Conservation (phyloP, 1,139 yeast species). For the Debaryomyces sp. region DNA sequence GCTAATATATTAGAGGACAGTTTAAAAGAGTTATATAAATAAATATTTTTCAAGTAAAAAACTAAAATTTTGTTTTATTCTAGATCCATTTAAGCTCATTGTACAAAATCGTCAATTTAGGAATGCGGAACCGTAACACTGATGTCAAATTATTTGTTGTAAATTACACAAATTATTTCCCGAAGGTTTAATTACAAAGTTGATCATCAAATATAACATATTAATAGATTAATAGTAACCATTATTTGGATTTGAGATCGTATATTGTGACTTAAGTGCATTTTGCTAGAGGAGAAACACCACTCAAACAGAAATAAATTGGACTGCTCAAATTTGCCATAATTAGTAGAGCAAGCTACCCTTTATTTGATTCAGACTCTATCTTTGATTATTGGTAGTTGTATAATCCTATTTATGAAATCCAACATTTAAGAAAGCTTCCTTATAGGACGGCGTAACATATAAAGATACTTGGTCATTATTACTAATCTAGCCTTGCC, state of each 20-base stretch:
- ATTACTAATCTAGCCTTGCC: background rate
- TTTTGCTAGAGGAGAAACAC: background rate
- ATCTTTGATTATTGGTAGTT: background rate
- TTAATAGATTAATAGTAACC: background rate
- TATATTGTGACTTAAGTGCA: background rate
- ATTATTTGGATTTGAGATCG: background rate
- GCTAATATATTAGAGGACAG: slow-evolving; percentile 46
- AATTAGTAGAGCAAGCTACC: background rate
- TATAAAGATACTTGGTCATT: background rate
- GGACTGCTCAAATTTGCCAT: background rate
- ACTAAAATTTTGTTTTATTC: background rate
- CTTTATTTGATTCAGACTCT: background rate
- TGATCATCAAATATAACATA: background rate
- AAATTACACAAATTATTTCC: background rate
- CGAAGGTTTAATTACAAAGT: background rate
- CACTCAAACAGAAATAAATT: background rate
- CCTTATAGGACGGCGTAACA: slow-evolving; percentile 1
- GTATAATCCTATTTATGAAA: slow-evolving; percentile 3
- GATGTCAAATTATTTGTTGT: slow-evolving; percentile 1
- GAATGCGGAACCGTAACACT: background rate
- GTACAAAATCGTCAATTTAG: background rate
- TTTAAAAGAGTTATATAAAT: slow-evolving; percentile 13
- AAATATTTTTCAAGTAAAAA: background rate
- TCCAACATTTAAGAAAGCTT: background rate
- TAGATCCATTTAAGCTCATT: background rate